Percentiles rank a stretch among this genome's conserved stretches.
Evolutionary conservation across 2,329 filamentous ascomycete species (phyloP).

Genomic region (Colletotrichum echinochloae): DNA sequence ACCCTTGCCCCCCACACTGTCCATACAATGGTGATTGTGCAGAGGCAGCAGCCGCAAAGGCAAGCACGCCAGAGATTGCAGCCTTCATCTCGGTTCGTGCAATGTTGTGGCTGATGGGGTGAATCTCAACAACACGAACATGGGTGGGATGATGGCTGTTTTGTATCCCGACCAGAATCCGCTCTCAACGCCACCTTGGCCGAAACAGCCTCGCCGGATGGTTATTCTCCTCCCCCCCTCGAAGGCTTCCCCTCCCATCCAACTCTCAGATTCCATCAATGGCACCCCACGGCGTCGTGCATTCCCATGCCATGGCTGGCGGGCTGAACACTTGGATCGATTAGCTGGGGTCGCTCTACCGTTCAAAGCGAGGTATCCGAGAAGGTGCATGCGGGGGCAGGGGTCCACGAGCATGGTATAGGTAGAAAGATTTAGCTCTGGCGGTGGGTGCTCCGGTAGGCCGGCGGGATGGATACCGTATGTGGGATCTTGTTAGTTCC

Average conservation of each 20-base stretch:
- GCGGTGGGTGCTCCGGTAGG: slow-evolving; percentile 1
- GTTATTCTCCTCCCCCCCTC: slow-evolving; percentile 30
- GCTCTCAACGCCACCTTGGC: background rate
- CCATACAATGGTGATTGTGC: slow-evolving; percentile 43
- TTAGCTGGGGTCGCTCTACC: slow-evolving; percentile 9
- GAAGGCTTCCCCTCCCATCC: slow-evolving; percentile 12
- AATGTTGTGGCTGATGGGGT: slow-evolving; percentile 2
- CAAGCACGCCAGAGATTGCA: slow-evolving; percentile 18
- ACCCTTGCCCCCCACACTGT: slow-evolving; percentile 60
- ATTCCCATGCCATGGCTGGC: background rate
- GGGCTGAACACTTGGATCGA: slow-evolving; percentile 25
- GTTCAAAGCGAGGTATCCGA: slow-evolving; percentile 16
- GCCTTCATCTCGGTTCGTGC: slow-evolving; percentile 32
- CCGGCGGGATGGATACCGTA: slow-evolving; percentile 6
- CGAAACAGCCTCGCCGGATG: slow-evolving; percentile 19
- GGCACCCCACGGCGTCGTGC: background rate
- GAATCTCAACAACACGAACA: background rate
- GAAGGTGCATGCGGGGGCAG: slow-evolving; percentile 8
- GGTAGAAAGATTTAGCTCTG: slow-evolving; percentile 8
- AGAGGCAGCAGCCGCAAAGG: slow-evolving; percentile 35
- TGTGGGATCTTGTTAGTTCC: background rate
- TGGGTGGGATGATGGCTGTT: slow-evolving; percentile 20
- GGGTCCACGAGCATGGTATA: background rate
- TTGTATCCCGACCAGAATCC: slow-evolving; percentile 12
- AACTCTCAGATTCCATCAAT: slow-evolving; percentile 36